Conservation (phyloP, 768 basidiomycete species). For the Mycena pura region DNA sequence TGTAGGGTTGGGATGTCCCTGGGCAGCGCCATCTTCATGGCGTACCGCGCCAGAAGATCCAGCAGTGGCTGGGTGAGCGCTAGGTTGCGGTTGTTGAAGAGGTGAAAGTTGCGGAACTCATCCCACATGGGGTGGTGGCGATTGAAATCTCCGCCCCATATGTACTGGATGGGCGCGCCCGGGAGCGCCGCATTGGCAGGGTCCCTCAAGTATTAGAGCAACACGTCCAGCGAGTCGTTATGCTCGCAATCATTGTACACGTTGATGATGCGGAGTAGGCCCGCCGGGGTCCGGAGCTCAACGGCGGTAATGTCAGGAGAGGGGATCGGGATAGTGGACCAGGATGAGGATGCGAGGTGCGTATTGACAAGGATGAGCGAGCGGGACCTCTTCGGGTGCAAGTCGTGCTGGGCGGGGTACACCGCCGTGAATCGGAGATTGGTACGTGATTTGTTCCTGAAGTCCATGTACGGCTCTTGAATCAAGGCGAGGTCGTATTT, state of each 20-base stretch:
- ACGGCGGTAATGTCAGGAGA: conserved; percentile 31
- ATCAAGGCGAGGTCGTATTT: conserved; percentile 31
- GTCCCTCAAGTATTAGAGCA: neutral
- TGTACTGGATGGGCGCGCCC: neutral
- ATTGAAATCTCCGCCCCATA: too few relatives aligned
- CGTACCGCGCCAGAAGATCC: conserved; percentile 27
- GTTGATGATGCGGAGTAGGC: conserved; percentile 32
- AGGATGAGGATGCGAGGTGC: neutral
- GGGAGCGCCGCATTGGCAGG: neutral
- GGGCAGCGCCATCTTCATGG: conserved; percentile 43
- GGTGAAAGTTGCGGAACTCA: conserved; percentile 30
- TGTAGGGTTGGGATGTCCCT: conserved; percentile 41
- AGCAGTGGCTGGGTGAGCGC: conserved; percentile 34
- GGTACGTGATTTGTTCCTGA: conserved; percentile 11
- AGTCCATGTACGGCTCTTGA: conserved; percentile 41
- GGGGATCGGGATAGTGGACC: neutral
- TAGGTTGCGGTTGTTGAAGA: conserved; percentile 40
- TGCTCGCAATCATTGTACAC: conserved; percentile 31
- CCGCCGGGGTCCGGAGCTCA: conserved; percentile 18
- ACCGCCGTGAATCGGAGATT: conserved; percentile 24
- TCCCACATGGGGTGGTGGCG: conserved; percentile 32
- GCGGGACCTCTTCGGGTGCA: neutral
- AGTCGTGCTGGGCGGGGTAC: conserved; percentile 33
- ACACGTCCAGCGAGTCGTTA: neutral
- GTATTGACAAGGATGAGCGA: conserved; percentile 10